phyloP scores from a whole-genome alignment of 1,139 yeast genomes.

The Hansenula anomala region DNA sequence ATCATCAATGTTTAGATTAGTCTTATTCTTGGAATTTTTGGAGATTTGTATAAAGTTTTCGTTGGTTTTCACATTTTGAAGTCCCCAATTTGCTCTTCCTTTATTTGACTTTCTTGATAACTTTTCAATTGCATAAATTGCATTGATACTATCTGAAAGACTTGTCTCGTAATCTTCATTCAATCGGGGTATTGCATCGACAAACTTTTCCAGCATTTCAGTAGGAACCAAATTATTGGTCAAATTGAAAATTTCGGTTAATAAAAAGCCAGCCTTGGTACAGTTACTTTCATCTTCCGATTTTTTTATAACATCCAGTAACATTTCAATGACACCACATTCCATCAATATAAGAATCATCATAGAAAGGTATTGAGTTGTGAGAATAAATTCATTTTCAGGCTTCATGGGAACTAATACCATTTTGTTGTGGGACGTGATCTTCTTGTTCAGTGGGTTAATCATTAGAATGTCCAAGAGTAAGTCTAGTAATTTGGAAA shows the following conservation, averaged over 20 bases:
- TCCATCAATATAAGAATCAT: slow-evolving; percentile 48
- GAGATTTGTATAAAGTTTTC: slow-evolving; percentile 29
- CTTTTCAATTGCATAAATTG: slow-evolving; percentile 32
- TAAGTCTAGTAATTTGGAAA: slow-evolving; percentile 66
- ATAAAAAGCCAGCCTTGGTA: slow-evolving; percentile 57
- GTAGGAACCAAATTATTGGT: slow-evolving; percentile 43
- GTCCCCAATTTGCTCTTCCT: slow-evolving; percentile 29
- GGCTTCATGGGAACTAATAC: slow-evolving; percentile 23
- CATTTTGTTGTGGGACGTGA: slow-evolving; percentile 16
- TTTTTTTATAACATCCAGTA: slow-evolving; percentile 45
- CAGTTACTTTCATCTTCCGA: slow-evolving; percentile 40
- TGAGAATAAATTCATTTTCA: slow-evolving; percentile 26
- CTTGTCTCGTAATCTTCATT: not conserved
- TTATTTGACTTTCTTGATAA: slow-evolving; percentile 37
- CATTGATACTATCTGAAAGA: slow-evolving; percentile 4
- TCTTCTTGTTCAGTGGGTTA: slow-evolving; percentile 34
- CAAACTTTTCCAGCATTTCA: slow-evolving; percentile 6
- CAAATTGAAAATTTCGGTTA: slow-evolving; percentile 58
- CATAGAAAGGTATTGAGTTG: slow-evolving; percentile 63
- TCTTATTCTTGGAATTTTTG: slow-evolving; percentile 37
- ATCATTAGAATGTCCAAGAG: slow-evolving; percentile 65
- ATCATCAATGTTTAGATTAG: slow-evolving; percentile 63
- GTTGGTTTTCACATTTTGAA: slow-evolving; percentile 20
- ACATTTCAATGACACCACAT: slow-evolving; percentile 48
- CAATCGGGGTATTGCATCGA: slow-evolving; percentile 5